phyloP scores from a whole-genome alignment of 345 rosid genomes.

The Excoecaria agallocha region DNA sequence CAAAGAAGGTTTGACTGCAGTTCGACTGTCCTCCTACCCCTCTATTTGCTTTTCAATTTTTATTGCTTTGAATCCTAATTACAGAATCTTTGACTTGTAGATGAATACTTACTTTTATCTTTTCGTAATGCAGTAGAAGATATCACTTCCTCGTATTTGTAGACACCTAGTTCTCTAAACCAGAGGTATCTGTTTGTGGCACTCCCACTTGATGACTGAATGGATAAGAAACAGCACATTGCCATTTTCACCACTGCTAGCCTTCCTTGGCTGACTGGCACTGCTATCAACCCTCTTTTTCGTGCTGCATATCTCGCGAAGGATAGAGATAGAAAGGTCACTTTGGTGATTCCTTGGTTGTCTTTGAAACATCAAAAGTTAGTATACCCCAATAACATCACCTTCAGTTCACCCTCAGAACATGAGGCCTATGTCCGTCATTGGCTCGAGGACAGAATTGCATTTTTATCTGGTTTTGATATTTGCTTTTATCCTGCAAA shows the following conservation, averaged over 20 bases:
- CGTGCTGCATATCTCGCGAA: slow-evolving; percentile 94
- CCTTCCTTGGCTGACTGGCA: slow-evolving; percentile 98
- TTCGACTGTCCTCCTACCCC: not conserved
- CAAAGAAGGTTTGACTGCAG: not conserved
- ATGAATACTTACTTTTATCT: not conserved
- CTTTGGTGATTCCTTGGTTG: slow-evolving; percentile 95
- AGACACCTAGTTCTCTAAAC: not conserved
- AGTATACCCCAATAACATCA: slow-evolving; percentile 61
- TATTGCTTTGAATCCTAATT: not conserved
- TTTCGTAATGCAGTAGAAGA: not conserved
- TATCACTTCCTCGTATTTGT: not conserved
- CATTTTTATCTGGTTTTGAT: slow-evolving; percentile 45
- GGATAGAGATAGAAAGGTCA: slow-evolving; percentile 55
- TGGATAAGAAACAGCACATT: slow-evolving; percentile 58
- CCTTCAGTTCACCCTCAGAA: slow-evolving; percentile 61
- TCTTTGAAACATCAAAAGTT: slow-evolving; percentile 64
- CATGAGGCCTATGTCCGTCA: slow-evolving; percentile 65
- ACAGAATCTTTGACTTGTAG: not conserved
- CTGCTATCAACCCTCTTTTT: slow-evolving; percentile 91
- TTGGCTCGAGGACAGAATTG: slow-evolving; percentile 78
- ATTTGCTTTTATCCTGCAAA: slow-evolving; percentile 80
- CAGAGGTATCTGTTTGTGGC: not conserved
- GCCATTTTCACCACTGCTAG: slow-evolving; percentile 91
- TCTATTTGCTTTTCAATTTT: not conserved
- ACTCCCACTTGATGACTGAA: slow-evolving; percentile 30